Base-by-base conservation (phyloP, 106 monocot genomes). In the Alisma plantagoaquatica region DNA sequence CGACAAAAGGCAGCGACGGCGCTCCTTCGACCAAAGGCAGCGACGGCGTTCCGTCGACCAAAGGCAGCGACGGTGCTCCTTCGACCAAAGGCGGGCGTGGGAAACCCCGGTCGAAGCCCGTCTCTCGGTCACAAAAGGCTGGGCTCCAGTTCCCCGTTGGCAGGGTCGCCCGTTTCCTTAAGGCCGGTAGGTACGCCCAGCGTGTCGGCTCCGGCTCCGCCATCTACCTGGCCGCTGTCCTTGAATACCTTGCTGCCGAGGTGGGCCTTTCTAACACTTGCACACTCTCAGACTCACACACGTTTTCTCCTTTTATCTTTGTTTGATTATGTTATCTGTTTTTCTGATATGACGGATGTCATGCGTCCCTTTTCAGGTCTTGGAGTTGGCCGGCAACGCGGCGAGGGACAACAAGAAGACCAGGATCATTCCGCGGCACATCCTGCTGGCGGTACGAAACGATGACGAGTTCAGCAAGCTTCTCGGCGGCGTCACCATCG, bases 391-490 rank as follows among this genome's bases (percentile, higher is more conserved):
- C 0, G 77, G 77, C 2, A 71, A 71, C 14, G 77, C 71, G 3
- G 77, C 71, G 2, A 45, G 77, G 45, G 71, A 71, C 33, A 71
- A 72, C 58, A 72, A 77, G 72, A 77, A 77, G 67, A 63, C 61
- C 6, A 43, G 77, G 53, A 72, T 77, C 1, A 64, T 77, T 21
- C 77, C 77, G 4, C 31, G 77, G n/a, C 77, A 77, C 68, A 63
- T 72, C 41, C 77, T 72, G 42, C 48, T 72, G 53, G 77, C 77
- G 1, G 72, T 77, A 25, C 61, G 77, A 46, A 77, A 77, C 59
- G 77, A 77, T 12, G 77, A 77, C 53, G 77, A 77, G 62, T 61
- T 77, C 15, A 50, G 61, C 22, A 72, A 72, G 68, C 63, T 77
- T 23, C 53, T 77, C 12, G 72, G 67, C 0, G 21, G 71, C 0